Evolutionary conservation across 208 protist species (phyloP).

Genomic region (Angomonas deanei): DNA sequence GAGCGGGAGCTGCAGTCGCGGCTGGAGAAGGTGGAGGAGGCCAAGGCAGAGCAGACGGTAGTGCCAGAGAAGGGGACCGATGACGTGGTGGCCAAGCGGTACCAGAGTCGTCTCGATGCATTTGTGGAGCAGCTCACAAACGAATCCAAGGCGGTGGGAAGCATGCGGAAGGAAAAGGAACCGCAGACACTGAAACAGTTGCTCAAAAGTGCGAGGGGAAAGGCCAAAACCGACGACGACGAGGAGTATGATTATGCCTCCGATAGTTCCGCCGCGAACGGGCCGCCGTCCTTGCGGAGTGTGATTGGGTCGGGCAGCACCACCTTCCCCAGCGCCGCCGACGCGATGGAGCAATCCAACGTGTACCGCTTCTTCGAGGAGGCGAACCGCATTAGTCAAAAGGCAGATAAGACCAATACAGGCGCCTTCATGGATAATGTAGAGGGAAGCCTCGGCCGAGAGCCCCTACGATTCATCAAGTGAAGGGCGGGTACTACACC

Average conservation of each 20-base stretch:
- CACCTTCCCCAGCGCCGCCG: slow-evolving; percentile 30
- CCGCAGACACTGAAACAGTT: no score
- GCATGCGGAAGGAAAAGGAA: no score
- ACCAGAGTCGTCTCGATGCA: background rate
- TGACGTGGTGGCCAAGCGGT: background rate
- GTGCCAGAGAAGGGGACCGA: background rate
- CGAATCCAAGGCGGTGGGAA: no score
- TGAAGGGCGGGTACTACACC: slow-evolving; percentile 54
- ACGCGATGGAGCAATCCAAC: slow-evolving; percentile 14
- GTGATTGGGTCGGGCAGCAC: slow-evolving; percentile 1
- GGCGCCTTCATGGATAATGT: no score
- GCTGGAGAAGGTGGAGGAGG: slow-evolving; percentile 2
- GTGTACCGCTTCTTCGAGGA: slow-evolving; percentile 26
- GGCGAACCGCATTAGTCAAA: slow-evolving; percentile 14
- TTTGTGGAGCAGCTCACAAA: background rate
- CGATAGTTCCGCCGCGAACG: no score
- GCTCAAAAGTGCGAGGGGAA: no score
- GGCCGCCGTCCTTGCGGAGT: no score
- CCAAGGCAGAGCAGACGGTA: background rate
- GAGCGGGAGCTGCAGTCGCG: slow-evolving; percentile 43
- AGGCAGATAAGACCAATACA: no score
- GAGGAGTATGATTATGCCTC: no score
- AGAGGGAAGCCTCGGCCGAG: no score
- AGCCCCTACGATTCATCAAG: no score
- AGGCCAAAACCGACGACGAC: no score